phyloP scores from a whole-genome alignment of 192 early-diverging fungal genomes.

The Coemansia asiatica region DNA sequence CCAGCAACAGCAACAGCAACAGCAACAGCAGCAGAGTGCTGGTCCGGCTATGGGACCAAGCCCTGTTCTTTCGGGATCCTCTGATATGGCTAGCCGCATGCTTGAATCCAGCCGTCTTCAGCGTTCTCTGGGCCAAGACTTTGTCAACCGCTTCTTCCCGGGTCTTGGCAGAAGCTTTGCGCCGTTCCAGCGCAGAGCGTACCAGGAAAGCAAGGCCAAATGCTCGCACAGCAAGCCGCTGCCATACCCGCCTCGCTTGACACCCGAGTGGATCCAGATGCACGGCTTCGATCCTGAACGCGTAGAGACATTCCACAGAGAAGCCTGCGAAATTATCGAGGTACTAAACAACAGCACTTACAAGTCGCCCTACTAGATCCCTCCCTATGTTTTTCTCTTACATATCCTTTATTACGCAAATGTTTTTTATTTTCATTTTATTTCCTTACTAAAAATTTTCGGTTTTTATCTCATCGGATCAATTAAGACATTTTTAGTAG shows the following conservation, averaged over 20 bases:
- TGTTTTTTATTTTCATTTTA: neutral
- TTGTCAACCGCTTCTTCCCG: constrained; percentile 46
- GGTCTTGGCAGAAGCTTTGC: constrained; percentile 11
- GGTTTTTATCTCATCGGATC: neutral
- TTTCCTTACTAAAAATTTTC: neutral
- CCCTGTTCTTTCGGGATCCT: constrained; percentile 28
- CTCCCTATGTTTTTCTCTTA: neutral
- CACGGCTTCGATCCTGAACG: constrained; percentile 38
- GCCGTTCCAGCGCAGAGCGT: constrained; percentile 22
- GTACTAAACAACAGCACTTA: constrained; percentile 55
- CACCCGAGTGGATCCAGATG: constrained; percentile 50
- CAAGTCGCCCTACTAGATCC: constrained; percentile 50
- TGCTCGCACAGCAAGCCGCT: constrained; percentile 24
- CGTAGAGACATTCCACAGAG: constrained; percentile 39
- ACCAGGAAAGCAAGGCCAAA: constrained; percentile 21
- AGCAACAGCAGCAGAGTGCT: constrained; percentile 14
- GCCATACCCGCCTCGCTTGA: constrained; percentile 48
- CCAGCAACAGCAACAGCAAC: constrained; percentile 11
- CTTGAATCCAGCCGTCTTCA: constrained; percentile 34
- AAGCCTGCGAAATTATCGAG: constrained; percentile 47
- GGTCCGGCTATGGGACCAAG: neutral
- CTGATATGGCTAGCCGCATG: constrained; percentile 23
- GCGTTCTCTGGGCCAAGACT: constrained; percentile 28
- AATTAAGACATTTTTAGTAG: neutral
- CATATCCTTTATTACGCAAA: neutral